phyloP scores from a whole-genome alignment of 2,329 filamentous ascomycete genomes.

The Cordyceps cateniannulata region DNA sequence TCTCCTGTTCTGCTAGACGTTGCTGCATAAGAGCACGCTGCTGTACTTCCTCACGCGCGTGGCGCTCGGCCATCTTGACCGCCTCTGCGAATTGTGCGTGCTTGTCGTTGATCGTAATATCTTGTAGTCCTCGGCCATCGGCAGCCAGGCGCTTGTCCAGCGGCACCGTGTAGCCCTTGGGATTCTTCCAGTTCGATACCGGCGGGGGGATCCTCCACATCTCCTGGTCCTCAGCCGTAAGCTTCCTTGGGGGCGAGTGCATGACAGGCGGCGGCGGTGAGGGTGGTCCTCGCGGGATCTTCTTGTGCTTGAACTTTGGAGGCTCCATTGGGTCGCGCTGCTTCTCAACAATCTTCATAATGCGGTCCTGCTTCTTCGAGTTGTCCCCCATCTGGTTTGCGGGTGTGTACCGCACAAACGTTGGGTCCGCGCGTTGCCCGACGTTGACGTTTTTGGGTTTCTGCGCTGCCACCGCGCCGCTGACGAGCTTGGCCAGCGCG shows the following conservation, averaged over 20 bases:
- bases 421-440: constrained; percentile 74
- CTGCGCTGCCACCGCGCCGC: constrained; percentile 81
- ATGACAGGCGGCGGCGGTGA: constrained; percentile 90
- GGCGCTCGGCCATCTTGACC: constrained; percentile 86
- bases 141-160: constrained; percentile 92
- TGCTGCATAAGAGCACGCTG: constrained; percentile 94
- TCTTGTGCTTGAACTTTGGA: constrained; percentile 98
- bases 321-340: constrained; percentile 95
- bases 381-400: constrained; percentile 93
- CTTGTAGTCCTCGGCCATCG: constrained; percentile 84
- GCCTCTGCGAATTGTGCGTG: constrained; percentile 96
- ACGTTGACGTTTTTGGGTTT: constrained; percentile 93
- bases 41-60: constrained; percentile 91
- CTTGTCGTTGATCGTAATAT: constrained; percentile 96
- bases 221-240: constrained; percentile 95
- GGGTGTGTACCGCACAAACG: constrained; percentile 92
- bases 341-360: constrained; percentile 96
- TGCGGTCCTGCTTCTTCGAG: constrained; percentile 82
- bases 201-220: constrained; percentile 86
- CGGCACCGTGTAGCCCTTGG: constrained; percentile 94
- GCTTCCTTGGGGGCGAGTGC: constrained; percentile 88
- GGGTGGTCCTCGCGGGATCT: constrained; percentile 87
- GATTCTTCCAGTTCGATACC: constrained; percentile 98
- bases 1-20: constrained; percentile 92
- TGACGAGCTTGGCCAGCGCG: constrained; percentile 75